Evolutionary conservation across 345 rosid genomes (phyloP), one percentile per base, ranked within the genome.

Genomic region (Psidium friedrichsthalianum): DNA sequence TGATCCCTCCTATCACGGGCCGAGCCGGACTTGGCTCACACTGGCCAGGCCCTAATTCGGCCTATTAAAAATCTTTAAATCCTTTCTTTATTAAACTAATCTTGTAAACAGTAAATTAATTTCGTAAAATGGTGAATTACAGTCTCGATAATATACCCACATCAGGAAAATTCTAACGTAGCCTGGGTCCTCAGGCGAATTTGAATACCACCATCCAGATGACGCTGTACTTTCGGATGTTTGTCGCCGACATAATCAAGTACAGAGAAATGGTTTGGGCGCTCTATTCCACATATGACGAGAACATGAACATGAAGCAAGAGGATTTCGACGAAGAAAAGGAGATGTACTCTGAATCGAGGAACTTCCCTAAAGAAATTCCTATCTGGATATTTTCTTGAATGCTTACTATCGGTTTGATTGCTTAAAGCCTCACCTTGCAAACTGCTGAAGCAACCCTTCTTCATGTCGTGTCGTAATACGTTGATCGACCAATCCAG

Each of bases 231-330:
- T n/a, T 88, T 83, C 83, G 88, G 11, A 12, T 86, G 25, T 84
- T 88, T 16, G 59, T 86, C 15, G 49, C 82, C 8, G 86, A 88
- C 82, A 74, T 82, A 21, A 82, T 84, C 25, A 88, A 88, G 82
- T 86, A 82, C 2, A 69, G 83, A 6, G 88, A 86, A 36, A 86
- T 84, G 24, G 32, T 84, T 82, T 88, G 76, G 85, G 86, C 84
- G 3, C 88, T 88, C 81, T 58, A 64, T 12, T 84, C 83, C 6
- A 83, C 76, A 53, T 85, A 74, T 42, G 24, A 76, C 16, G 83
- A 85, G 27, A 42, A 78, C 74, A 52, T 42, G 2, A 85, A 29
- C 54, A 42, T 56, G 51, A 76, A 11, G 21, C 1, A 3, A 10
- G 40, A 76, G 53, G 86, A 76, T 16, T 32, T 76, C 13, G 5